Conservation (phyloP, 2,329 filamentous ascomycete species). For the Byssothecium circinans region DNA sequence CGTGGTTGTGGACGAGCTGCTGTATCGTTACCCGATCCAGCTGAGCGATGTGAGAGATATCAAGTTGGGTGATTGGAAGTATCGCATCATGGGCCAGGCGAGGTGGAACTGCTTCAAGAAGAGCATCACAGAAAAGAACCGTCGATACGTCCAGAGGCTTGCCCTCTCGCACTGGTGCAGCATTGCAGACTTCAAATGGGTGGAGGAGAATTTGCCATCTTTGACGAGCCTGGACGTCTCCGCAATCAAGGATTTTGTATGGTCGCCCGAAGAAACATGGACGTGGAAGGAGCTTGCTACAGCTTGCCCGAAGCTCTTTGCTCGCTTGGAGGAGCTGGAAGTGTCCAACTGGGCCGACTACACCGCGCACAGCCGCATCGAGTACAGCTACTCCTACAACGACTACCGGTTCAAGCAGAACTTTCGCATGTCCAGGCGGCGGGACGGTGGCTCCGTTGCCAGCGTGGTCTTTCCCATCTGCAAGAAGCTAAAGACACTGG, state of each 20-base stretch:
- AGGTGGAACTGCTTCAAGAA: slow-evolving; percentile 37
- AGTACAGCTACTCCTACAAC: slow-evolving; percentile 42
- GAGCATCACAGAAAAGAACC: slow-evolving; percentile 37
- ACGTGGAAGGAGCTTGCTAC: slow-evolving; percentile 39
- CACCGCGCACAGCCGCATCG: slow-evolving; percentile 38
- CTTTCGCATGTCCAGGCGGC: slow-evolving; percentile 38
- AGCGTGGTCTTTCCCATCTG: slow-evolving; percentile 38
- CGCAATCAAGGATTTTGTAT: slow-evolving; percentile 43
- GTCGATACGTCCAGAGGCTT: slow-evolving; percentile 36
- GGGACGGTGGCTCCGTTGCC: slow-evolving; percentile 38
- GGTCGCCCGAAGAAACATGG: slow-evolving; percentile 42
- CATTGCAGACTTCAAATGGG: slow-evolving; percentile 42
- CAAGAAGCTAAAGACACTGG: slow-evolving; percentile 34
- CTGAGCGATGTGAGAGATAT: slow-evolving; percentile 35
- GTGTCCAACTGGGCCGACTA: slow-evolving; percentile 44
- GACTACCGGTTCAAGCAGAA: slow-evolving; percentile 42
- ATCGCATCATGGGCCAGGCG: slow-evolving; percentile 24
- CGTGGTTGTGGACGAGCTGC: slow-evolving; percentile 32
- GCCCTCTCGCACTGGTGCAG: slow-evolving; percentile 42
- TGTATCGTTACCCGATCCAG: slow-evolving; percentile 39
- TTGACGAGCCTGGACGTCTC: slow-evolving; percentile 38
- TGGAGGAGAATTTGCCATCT: slow-evolving; percentile 39
- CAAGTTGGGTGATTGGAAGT: slow-evolving; percentile 39
- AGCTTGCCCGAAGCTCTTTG: slow-evolving; percentile 35
- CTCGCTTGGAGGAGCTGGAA: slow-evolving; percentile 36